Evolutionary conservation across 2,329 filamentous ascomycete species (phyloP).

Genomic region (Cytospora piceicola): DNA sequence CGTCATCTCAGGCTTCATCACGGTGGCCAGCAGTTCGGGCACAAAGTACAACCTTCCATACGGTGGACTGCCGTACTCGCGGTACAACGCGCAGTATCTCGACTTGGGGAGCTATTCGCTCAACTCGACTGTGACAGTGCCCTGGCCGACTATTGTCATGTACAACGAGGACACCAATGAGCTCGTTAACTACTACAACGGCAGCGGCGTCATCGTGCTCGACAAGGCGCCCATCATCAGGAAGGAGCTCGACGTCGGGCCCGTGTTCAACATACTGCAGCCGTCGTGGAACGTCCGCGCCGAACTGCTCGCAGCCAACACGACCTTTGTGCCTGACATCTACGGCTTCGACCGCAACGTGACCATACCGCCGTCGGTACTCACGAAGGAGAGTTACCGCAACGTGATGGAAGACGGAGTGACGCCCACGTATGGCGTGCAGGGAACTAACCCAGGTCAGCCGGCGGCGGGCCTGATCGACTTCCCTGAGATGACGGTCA

Average conservation of each 20-base stretch:
- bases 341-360: slow-evolving; percentile 2
- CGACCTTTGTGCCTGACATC: slow-evolving; percentile 1
- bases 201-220: slow-evolving; percentile 9
- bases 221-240: slow-evolving; percentile 8
- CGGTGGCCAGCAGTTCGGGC: neutral
- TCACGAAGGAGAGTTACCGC: neutral
- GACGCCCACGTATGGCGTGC: slow-evolving; percentile 8
- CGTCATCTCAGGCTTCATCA: slow-evolving; percentile 15
- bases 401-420: slow-evolving; percentile 10
- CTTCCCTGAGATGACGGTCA: slow-evolving; percentile 8
- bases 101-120: slow-evolving; percentile 7
- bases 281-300: slow-evolving; percentile 8
- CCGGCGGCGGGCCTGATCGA: neutral
- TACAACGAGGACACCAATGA: neutral
- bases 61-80: slow-evolving; percentile 9
- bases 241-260: slow-evolving; percentile 6
- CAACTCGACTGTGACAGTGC: slow-evolving; percentile 4
- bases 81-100: slow-evolving; percentile 1
- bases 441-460: neutral
- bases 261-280: slow-evolving; percentile 8
- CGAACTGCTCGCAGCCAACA: slow-evolving; percentile 11
- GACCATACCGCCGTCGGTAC: neutral
- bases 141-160: slow-evolving; percentile 12
- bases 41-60: slow-evolving; percentile 3
- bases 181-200: slow-evolving; percentile 7